Evolutionary conservation across 306 rosid genomes (phyloP), one percentile per base, ranked within the genome.

Genomic region (Cucumis melo): DNA sequence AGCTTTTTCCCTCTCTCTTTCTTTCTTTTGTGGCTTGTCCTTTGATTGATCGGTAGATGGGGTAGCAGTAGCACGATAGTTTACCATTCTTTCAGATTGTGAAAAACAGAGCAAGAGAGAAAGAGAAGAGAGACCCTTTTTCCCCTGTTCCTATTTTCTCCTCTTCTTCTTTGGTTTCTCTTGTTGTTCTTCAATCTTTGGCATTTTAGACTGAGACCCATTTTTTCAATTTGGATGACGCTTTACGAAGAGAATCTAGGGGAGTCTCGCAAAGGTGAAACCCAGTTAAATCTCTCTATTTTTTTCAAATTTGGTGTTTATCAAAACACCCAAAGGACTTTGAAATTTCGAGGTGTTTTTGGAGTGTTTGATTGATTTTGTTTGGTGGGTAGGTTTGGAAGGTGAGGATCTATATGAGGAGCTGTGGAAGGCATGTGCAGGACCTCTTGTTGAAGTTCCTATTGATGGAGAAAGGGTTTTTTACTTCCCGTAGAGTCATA

Each of bases 401-500:
- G 80, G 68, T 59, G 90, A 76, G 44, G 85, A 77, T 80, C 81
- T 89, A 78, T 91, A 80, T 57, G 65, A 59, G 34, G 90, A 91
- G 71, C 87, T 91, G 58, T 93, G 98, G 98, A 91, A 86, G 82
- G 73, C 88, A 15, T 93, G 97, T 55, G 97, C 98, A 46, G 97
- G 98, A 21, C 96, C 98, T 68, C 74, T 93, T 87, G 93, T 88
- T 62, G 93, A 91, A 84, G 90, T 93, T 79, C 98, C 96, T 68
- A 55, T 56, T 16, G 23, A 34, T 29, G 82, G 83, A 67, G 96
- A 88, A 79, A 87, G 80, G 80, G 97, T 89, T 38, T 89, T 86
- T 85, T 93, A 93, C 81, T 93, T 91, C 66, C 93, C 97, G 54
- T 97, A 93, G 78, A 97, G 98, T 80, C 98, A 93, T 70, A 87